Percentiles rank a stretch among this genome's conserved stretches.
Conservation (phyloP, 2,329 filamentous ascomycete species). For the Pleomassaria siparia region DNA sequence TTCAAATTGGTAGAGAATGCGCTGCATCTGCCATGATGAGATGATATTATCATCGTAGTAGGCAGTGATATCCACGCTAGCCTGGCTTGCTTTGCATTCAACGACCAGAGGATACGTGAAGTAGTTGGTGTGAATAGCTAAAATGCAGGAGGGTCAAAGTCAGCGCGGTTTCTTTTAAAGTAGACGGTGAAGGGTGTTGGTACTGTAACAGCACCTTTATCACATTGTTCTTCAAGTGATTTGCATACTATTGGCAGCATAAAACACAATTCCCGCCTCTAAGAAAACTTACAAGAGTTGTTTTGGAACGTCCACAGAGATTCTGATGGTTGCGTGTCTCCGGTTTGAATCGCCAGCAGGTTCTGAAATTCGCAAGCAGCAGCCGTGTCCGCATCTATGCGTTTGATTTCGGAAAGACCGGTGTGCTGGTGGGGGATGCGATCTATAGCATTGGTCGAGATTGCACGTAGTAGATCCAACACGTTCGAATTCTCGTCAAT, state of each 20-base stretch:
- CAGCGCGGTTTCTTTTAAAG: too few species aligned
- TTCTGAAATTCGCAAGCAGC: constrained; percentile 60
- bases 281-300: too few species aligned
- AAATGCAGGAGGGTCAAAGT: too few species aligned
- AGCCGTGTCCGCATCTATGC: constrained; percentile 53
- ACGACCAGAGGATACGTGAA: constrained; percentile 38
- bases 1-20: constrained; percentile 32
- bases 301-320: constrained; percentile 32
- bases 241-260: too few species aligned
- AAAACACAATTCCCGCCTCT: too few species aligned
- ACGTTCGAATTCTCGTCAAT: constrained; percentile 29
- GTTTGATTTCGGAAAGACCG: constrained; percentile 42
- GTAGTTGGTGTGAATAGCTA: constrained; percentile 32
- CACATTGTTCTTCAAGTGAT: too few species aligned
- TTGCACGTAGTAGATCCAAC: constrained; percentile 20
- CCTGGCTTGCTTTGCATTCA: constrained; percentile 27
- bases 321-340: constrained; percentile 22
- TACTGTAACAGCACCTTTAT: too few species aligned
- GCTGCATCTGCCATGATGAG: constrained; percentile 31
- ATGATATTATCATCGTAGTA: constrained; percentile 33
- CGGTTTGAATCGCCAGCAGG: constrained; percentile 56
- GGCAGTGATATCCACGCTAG: constrained; percentile 22
- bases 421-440: constrained; percentile 42
- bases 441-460: constrained; percentile 24
- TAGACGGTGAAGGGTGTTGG: too few species aligned